These are phyloP conservation scores for Catunica adiposa DNA, from an alignment of 2,329 filamentous ascomycete species.

Conservation along the genomic window DNA sequence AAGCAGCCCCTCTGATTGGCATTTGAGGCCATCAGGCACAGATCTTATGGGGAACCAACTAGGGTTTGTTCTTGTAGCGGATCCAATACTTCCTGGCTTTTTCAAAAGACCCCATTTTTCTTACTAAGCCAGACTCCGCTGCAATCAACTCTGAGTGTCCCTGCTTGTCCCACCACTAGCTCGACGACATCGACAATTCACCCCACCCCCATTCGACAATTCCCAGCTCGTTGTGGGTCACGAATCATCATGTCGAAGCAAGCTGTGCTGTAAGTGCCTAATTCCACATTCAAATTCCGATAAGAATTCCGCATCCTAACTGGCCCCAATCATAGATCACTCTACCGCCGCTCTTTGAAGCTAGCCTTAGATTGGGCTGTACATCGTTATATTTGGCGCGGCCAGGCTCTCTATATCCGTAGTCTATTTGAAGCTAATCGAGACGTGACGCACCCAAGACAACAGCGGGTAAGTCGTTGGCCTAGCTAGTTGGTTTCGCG, in stretches of 20 bases:
- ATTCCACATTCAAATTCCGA: too few relatives aligned
- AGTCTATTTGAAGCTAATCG: conserved; percentile 90
- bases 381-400: conserved; percentile 82
- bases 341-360: conserved; percentile 88
- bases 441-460: conserved; percentile 64
- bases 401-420: conserved; percentile 89
- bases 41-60: too few relatives aligned
- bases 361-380: conserved; percentile 91
- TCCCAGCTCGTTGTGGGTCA: neutral
- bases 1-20: conserved; percentile 12
- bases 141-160: neutral
- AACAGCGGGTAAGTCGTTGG: conserved; percentile 52
- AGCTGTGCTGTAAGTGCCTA: conserved; percentile 32
- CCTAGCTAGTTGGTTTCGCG: neutral
- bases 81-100: neutral
- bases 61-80: neutral
- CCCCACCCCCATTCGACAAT: neutral
- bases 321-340: conserved; percentile 32
- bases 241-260: conserved; percentile 25
- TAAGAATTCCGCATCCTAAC: neutral
- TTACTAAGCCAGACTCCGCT: neutral
- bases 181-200: neutral
- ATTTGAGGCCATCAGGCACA: conserved; percentile 9
- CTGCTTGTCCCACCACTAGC: neutral
- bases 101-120: neutral